Percentiles rank a stretch among this genome's conserved stretches.
These are phyloP conservation scores for Plasmodium chabaudi DNA, from an alignment of 169 alveolate genomes.

Conservation along the genomic window DNA sequence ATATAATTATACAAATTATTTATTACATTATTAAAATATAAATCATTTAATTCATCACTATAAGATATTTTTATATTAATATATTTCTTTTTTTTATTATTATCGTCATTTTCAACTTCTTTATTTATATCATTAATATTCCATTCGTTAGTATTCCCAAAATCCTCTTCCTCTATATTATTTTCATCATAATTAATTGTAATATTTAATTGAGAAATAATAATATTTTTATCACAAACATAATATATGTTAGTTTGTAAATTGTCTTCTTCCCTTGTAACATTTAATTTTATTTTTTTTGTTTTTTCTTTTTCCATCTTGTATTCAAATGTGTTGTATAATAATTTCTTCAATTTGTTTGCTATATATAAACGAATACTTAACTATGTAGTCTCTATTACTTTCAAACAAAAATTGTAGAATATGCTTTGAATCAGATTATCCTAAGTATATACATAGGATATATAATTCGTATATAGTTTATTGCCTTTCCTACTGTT, in stretches of 20 bases:
- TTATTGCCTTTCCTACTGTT: no score
- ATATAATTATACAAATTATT: slow-evolving; percentile 67
- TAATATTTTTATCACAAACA: slow-evolving; percentile 72
- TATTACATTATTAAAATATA: slow-evolving; percentile 68
- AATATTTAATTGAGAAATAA: slow-evolving; percentile 52
- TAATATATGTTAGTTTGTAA: slow-evolving; percentile 68
- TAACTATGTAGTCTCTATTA: background rate
- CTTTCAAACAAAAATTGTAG: no score
- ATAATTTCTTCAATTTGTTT: no score
- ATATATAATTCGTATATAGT: no score
- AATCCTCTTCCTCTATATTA: slow-evolving; percentile 41
- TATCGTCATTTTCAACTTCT: background rate
- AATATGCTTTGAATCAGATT: no score
- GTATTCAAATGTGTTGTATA: background rate
- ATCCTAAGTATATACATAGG: no score
- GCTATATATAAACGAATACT: background rate
- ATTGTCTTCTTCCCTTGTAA: slow-evolving; percentile 70
- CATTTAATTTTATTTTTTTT: slow-evolving; percentile 64
- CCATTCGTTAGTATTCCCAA: slow-evolving; percentile 7
- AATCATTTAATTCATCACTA: slow-evolving; percentile 72
- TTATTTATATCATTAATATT: background rate
- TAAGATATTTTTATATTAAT: slow-evolving; percentile 59
- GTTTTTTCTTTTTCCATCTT: slow-evolving; percentile 9
- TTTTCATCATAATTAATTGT: slow-evolving; percentile 74
- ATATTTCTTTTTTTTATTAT: slow-evolving; percentile 21